Conservation (phyloP, 139 green algal genomes). For the Volvox reticuliferus region DNA sequence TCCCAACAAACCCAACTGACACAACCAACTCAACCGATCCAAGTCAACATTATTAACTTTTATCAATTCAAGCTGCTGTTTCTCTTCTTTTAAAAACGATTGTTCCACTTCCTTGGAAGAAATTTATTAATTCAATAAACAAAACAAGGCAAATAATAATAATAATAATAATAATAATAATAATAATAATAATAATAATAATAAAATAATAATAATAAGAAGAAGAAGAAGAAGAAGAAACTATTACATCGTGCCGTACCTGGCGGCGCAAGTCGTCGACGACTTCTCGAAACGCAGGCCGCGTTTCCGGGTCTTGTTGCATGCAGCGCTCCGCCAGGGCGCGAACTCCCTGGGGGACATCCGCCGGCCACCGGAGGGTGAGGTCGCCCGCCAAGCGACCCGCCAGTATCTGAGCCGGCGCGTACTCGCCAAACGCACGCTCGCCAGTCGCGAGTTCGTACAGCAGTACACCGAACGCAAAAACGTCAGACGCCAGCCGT, state of each 20-base stretch:
- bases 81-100: too few relatives aligned
- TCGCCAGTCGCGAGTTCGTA: not conserved
- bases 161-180: too few relatives aligned
- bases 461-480: constrained; percentile 31
- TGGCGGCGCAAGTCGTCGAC: constrained; percentile 28
- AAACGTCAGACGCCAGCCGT: constrained; percentile 15
- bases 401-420: constrained; percentile 30
- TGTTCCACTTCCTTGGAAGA: too few relatives aligned
- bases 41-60: not conserved
- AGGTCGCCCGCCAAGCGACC: constrained; percentile 16
- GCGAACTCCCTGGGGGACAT: constrained; percentile 2
- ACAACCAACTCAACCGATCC: not conserved
- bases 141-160: too few relatives aligned
- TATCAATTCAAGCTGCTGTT: too few relatives aligned
- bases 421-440: constrained; percentile 16
- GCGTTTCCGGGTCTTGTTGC: constrained; percentile 6
- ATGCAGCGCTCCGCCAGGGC: constrained; percentile 43
- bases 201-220: too few relatives aligned
- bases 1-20: too few relatives aligned
- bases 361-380: not conserved
- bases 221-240: too few relatives aligned
- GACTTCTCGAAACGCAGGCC: constrained; percentile 28
- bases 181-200: too few relatives aligned
- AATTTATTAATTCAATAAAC: too few relatives aligned
- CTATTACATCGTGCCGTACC: too few relatives aligned